A percentile compares a stretch with the other conserved stretches of the same genome.
phyloP scores from a whole-genome alignment of 2,329 filamentous ascomycete genomes.

The Trichoderma atroviride region DNA sequence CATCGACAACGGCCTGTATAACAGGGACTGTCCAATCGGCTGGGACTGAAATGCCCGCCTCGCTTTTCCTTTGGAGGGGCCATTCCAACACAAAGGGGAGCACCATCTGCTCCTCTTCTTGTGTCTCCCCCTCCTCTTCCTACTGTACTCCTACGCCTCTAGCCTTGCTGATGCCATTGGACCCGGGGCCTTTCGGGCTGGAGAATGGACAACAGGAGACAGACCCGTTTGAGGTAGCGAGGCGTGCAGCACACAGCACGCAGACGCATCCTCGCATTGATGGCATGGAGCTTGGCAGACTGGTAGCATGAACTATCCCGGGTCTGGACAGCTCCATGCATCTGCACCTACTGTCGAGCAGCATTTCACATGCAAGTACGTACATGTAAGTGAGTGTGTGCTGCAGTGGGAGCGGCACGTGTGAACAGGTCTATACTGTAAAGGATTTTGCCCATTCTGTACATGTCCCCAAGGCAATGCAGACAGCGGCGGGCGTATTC shows the following conservation, averaged over 20 bases:
- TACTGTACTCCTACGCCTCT: not conserved
- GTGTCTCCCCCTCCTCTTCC: not conserved
- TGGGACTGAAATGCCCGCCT: slow-evolving; percentile 19
- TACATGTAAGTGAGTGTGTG: slow-evolving; percentile 13
- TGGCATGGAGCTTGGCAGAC: slow-evolving; percentile 2
- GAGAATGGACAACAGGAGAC: not conserved
- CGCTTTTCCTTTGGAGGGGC: not conserved
- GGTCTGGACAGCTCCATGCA: slow-evolving; percentile 20
- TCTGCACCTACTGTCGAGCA: slow-evolving; percentile 15
- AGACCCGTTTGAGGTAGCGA: slow-evolving; percentile 7
- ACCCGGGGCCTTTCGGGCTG: not conserved
- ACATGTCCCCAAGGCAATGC: not conserved
- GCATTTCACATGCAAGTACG: slow-evolving; percentile 1
- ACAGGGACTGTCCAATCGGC: slow-evolving; percentile 21
- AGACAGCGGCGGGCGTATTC: not conserved
- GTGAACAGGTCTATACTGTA: not conserved
- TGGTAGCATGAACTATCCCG: slow-evolving; percentile 11
- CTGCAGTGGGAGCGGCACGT: slow-evolving; percentile 3
- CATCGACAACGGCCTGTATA: slow-evolving; percentile 9
- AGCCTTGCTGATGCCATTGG: not conserved
- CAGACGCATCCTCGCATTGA: slow-evolving; percentile 17
- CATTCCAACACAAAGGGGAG: slow-evolving; percentile 11
- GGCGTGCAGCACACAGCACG: not conserved
- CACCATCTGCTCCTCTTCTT: not conserved
- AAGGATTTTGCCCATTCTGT: not conserved